A percentile compares a stretch with the other conserved stretches of the same genome.
These are phyloP conservation scores for Lupinus albus DNA, from an alignment of 306 rosid genomes.

Conservation along the genomic window DNA sequence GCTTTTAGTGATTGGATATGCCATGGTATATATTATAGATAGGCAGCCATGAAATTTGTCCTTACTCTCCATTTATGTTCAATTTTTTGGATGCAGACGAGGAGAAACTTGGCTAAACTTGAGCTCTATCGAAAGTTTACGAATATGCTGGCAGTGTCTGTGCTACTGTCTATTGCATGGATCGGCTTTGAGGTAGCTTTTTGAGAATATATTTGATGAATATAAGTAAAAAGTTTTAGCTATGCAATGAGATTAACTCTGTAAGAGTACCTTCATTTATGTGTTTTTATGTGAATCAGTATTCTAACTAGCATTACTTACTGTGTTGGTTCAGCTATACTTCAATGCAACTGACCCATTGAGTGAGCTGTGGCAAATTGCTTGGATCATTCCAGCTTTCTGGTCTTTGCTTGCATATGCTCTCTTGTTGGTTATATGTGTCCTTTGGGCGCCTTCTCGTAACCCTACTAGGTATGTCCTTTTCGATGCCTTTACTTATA, in stretches of 20 bases:
- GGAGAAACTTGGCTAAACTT: slow-evolving; percentile 84
- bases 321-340: slow-evolving; percentile 73
- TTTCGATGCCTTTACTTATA: not conserved
- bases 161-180: slow-evolving; percentile 89
- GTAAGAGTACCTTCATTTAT: not conserved
- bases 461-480: slow-evolving; percentile 83
- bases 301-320: slow-evolving; percentile 30
- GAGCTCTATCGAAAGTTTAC: slow-evolving; percentile 92
- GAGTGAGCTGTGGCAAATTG: slow-evolving; percentile 92
- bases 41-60: slow-evolving; percentile 7
- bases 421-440: slow-evolving; percentile 71
- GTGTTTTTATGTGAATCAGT: slow-evolving; percentile 21
- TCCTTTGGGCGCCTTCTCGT: slow-evolving; percentile 96
- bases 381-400: slow-evolving; percentile 94
- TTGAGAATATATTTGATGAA: not conserved
- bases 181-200: slow-evolving; percentile 88
- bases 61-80: slow-evolving; percentile 9
- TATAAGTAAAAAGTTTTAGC: no score
- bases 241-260: slow-evolving; percentile 22
- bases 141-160: slow-evolving; percentile 78
- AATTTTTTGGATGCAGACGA: slow-evolving; percentile 60
- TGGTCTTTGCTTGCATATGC: slow-evolving; percentile 78
- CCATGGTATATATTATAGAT: not conserved
- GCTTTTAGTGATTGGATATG: no score
- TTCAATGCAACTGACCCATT: slow-evolving; percentile 91